Percentiles rank a stretch among this genome's conserved stretches.
Evolutionary conservation across 2,329 filamentous ascomycete species (phyloP).

Genomic region (Aureobasidium sp.): DNA sequence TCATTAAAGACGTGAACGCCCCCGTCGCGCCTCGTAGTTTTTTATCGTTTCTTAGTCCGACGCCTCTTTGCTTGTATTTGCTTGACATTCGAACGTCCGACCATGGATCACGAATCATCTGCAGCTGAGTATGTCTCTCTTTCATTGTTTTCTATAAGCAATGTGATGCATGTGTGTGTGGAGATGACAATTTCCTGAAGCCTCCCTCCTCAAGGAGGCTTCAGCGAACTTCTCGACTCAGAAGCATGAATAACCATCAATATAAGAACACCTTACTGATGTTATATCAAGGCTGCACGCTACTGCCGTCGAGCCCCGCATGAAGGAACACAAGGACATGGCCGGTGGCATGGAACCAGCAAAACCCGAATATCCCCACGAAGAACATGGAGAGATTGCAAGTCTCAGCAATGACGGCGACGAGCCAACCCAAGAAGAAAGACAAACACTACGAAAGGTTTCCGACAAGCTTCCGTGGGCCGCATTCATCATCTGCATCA

Average conservation of each 20-base stretch:
- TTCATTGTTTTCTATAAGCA: background rate
- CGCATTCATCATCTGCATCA: conserved; percentile 41
- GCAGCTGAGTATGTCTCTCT: conserved; percentile 7
- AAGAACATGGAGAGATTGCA: background rate
- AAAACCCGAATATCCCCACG: conserved; percentile 6
- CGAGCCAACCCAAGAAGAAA: conserved; percentile 37
- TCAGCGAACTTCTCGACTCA: background rate
- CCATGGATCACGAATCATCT: conserved; percentile 12
- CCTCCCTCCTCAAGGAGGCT: background rate
- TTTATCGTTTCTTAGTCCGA: conserved; percentile 8
- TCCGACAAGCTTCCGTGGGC: conserved; percentile 39
- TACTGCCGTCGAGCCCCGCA: conserved; percentile 9
- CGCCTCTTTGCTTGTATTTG: conserved; percentile 12
- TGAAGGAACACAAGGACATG: conserved; percentile 13
- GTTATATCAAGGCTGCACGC: conserved; percentile 8
- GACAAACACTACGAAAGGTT: conserved; percentile 36
- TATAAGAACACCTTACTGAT: background rate
- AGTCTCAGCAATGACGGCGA: conserved; percentile 24
- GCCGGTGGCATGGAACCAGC: conserved; percentile 9
- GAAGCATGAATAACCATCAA: background rate
- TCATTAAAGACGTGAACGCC: conserved; percentile 1
- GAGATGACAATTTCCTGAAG: background rate
- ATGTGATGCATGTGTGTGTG: background rate
- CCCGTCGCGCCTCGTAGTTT: background rate
- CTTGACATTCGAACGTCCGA: conserved; percentile 4